Conservation (phyloP, 2,329 filamentous ascomycete species). For the Chaetothyriales sp. region DNA sequence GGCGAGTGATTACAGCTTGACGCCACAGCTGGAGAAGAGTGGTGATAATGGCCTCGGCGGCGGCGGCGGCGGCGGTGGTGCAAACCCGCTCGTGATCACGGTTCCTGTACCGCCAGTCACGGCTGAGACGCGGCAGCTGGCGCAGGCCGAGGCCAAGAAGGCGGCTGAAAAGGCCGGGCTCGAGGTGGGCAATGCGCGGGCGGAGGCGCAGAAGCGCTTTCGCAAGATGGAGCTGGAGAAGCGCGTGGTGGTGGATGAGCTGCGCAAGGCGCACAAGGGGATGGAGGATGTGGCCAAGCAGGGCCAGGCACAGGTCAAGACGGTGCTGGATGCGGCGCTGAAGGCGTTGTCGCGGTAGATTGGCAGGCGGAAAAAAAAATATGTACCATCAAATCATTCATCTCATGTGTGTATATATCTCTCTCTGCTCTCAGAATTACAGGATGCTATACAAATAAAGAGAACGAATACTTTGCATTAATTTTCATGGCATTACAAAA, state of each 20-base stretch:
- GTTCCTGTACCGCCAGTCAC: slow-evolving; percentile 33
- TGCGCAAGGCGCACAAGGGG: slow-evolving; percentile 30
- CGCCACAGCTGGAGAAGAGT: slow-evolving; percentile 20
- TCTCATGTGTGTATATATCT: neutral
- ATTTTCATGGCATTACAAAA: too few relatives aligned
- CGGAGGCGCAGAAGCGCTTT: slow-evolving; percentile 29
- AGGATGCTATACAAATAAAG: neutral
- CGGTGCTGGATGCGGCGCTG: slow-evolving; percentile 28
- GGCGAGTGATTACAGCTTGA: slow-evolving; percentile 28
- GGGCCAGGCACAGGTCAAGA: slow-evolving; percentile 32
- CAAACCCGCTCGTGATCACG: slow-evolving; percentile 31
- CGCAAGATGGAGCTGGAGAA: slow-evolving; percentile 31
- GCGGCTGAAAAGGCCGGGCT: slow-evolving; percentile 29
- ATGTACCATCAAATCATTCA: neutral
- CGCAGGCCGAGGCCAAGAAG: slow-evolving; percentile 25
- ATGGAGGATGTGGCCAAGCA: slow-evolving; percentile 34
- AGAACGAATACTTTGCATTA: neutral
- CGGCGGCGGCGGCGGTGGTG: slow-evolving; percentile 19
- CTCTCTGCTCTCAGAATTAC: neutral
- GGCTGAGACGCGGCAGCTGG: slow-evolving; percentile 31
- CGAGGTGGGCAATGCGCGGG: slow-evolving; percentile 28
- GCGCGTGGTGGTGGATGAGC: slow-evolving; percentile 29
- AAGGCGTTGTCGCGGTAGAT: slow-evolving; percentile 11
- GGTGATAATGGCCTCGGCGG: neutral
- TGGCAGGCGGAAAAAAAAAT: neutral